Base-by-base conservation (phyloP, 1,284 basidiomycete species). In the Fomes fomentarius region DNA sequence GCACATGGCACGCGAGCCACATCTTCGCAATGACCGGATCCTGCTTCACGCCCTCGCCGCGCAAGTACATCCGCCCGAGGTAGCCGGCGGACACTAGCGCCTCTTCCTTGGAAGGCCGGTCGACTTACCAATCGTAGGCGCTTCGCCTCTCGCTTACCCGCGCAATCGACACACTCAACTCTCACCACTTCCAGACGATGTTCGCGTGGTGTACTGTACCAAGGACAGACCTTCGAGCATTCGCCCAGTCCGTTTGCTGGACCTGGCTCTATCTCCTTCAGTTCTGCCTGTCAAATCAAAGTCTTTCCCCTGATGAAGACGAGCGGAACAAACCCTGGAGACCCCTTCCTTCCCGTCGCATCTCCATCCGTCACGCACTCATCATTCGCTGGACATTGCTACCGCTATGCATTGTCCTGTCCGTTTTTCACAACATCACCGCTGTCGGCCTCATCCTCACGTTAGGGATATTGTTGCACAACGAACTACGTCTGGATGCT, bases 1-100 rank as follows among this genome's bases (percentile, higher is more conserved):
- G n/a, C n/a, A n/a, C n/a, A n/a, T n/a, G n/a, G n/a, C 96, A 80
- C 63, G 94, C 89, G 66, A 96, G 96, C 97, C 97, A 99, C 73
- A 96, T 83, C 74, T 87, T 93, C 12, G 96, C 97, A 55, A 85
- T 74, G 19, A 74, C 75, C 37, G 82, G 81, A 71, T 98, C 93
- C 60, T 82, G 79, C 65, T 87, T 87, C 22, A 94, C 86, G 9
- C 96, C 96, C 69, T 99, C 97, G 0, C 96, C 96, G 34, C 97
- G 80, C 37, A 99, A 73, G 63, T 91, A 93, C 94, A 99, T 98
- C 53, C 92, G 81, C 0, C 96, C 97, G 1, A 99, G 71, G 68
- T 91, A 96, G 2, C 83, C 90, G 4, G 94, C 93, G 2, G 80
- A 78, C 6, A 81, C 77, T 25, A 84, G 78, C 17, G 81, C 81